A percentile compares a stretch with the other conserved stretches of the same genome.
Evolutionary conservation across 2,329 filamentous ascomycete genomes (phyloP).

Genomic region (Fusarium sp.): DNA sequence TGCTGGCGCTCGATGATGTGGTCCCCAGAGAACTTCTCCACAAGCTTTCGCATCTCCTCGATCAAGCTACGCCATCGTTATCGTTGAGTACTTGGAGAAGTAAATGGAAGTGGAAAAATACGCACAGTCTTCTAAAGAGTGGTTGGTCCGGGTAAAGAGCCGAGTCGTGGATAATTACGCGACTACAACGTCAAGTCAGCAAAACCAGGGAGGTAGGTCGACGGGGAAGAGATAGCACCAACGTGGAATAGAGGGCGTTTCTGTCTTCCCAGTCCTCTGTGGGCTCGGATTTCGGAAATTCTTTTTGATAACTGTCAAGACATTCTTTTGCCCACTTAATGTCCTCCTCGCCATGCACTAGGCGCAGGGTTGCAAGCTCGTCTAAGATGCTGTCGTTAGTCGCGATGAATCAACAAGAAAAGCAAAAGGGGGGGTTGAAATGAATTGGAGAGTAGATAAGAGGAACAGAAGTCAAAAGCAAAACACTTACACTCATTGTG

Average conservation of each 20-base stretch:
- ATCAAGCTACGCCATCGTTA: background rate
- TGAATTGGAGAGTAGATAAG: no score
- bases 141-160: background rate
- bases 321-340: background rate
- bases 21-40: background rate
- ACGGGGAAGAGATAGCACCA: background rate
- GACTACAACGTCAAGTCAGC: background rate
- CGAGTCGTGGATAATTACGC: background rate
- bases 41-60: background rate
- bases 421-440: no score
- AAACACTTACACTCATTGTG: background rate
- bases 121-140: background rate
- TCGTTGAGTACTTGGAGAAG: background rate
- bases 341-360: no score
- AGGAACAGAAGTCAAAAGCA: no score
- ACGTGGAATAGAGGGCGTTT: background rate
- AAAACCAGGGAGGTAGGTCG: background rate
- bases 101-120: background rate
- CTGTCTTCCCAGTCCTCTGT: background rate
- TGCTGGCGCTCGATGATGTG: background rate
- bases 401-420: background rate
- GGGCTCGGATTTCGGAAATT: background rate
- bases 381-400: background rate
- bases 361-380: background rate
- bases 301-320: background rate